Evolutionary conservation across 306 rosid species (phyloP), one percentile per base, ranked within the genome.

Genomic region (Cucumis sativus): DNA sequence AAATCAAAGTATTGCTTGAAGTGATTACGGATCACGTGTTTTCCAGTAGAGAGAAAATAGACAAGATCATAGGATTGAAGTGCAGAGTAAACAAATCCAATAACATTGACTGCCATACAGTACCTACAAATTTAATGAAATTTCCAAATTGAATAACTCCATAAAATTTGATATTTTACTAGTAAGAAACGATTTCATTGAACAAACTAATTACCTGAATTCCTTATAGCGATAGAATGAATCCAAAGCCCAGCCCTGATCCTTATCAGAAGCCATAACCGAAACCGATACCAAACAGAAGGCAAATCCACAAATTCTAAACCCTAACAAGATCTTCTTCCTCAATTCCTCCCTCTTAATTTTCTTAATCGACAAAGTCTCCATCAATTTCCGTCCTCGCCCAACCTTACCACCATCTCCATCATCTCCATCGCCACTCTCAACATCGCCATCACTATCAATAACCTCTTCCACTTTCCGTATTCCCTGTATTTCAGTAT

Each of bases 31-130:
- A 88, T 3, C 30, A 83, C 28, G 76, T 86, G 86, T 59, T 84
- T 90, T 74, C 84, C 77, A 28, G 89, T 81, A 74, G 80, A 49
- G 57, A 92, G 49, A 74, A 78, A 84, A 67, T 81, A 81, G 28
- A 83, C 52, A 18, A 92, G 45, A 74, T 83, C 91, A 73, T 49
- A 77, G 43, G 84, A 81, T 83, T 95, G 98, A 56, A 89, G 54
- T 30, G 74, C 87, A 71, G 91, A 89, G 79, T 95, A 95, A 67
- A 82, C 84, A 85, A 84, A 95, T 10, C 92, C 97, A 13, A 89
- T 61, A 49, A 87, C 88, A 86, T 86, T 90, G 75, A 80, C 88
- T 59, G 93, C 79, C 63, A 90, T 52, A 35, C 76, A 67, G 79
- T 79, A 92, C 83, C 97, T 95, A 87, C 88, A 84, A 7, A 54